These are phyloP conservation scores for Pythium apleroticum DNA, from an alignment of 352 stramenopile genomes.

Conservation along the genomic window DNA sequence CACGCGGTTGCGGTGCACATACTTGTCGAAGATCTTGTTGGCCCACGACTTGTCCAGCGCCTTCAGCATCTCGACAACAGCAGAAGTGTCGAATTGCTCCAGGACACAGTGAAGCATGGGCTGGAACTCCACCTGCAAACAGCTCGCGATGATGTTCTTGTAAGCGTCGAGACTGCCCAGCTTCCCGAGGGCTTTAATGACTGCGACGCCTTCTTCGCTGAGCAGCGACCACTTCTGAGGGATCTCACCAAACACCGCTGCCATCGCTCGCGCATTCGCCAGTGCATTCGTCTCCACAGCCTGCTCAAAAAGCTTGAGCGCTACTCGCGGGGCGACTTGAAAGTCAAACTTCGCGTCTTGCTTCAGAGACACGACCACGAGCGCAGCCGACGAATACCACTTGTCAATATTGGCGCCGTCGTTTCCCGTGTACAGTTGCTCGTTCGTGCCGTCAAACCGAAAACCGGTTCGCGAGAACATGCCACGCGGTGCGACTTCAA, in stretches of 20 bases:
- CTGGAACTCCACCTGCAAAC: slow-evolving; percentile 3
- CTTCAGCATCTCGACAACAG: slow-evolving; percentile 2
- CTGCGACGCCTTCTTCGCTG: background rate
- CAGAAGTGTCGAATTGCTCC: background rate
- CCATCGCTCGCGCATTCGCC: slow-evolving; percentile 1
- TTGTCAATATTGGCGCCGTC: slow-evolving; percentile 13
- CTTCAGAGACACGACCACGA: slow-evolving; percentile 14
- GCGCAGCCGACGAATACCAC: slow-evolving; percentile 21
- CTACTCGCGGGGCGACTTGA: background rate
- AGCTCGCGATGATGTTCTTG: background rate
- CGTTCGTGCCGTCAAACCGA: slow-evolving; percentile 7
- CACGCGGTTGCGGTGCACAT: background rate
- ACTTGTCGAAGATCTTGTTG: background rate
- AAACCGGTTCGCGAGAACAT: background rate
- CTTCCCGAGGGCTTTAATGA: background rate
- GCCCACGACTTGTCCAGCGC: background rate
- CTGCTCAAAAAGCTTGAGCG: background rate
- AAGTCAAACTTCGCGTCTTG: background rate
- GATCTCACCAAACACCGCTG: background rate
- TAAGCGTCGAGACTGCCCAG: background rate
- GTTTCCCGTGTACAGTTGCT: slow-evolving; percentile 10
- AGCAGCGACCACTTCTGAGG: background rate
- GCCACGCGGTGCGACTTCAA: slow-evolving; percentile 7
- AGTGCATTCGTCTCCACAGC: background rate
- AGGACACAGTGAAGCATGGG: slow-evolving; percentile 2